Percentiles rank a stretch among this genome's conserved stretches.
phyloP scores from a whole-genome alignment of 805 yeast species.

The Metschnikowia cubensis region DNA sequence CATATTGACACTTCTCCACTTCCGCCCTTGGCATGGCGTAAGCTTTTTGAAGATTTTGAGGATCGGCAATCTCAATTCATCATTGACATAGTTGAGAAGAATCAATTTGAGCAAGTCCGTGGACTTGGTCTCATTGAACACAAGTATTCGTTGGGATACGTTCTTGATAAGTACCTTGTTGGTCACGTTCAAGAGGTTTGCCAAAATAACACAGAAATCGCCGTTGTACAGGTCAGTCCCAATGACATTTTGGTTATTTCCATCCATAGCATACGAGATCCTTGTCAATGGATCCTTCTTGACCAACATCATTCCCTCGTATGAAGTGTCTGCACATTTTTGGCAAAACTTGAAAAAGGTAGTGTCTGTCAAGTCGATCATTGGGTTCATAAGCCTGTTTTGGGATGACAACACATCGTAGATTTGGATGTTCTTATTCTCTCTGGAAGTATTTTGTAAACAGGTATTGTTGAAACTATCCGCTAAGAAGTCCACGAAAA shows the following conservation, averaged over 20 bases:
- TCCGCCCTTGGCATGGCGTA: conserved; percentile 87
- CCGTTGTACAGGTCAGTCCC: conserved; percentile 29
- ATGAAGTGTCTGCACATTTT: conserved; percentile 1
- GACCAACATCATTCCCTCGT: conserved; percentile 22
- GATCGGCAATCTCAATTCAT: conserved; percentile 61
- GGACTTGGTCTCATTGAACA: conserved; percentile 59
- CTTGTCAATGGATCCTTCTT: conserved; percentile 28
- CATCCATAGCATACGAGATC: conserved; percentile 25
- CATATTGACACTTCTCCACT: conserved; percentile 93
- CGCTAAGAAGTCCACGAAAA: conserved; percentile 31
- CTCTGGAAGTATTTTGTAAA: conserved; percentile 22
- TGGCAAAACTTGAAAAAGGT: conserved; percentile 39
- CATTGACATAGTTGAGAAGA: conserved; percentile 55
- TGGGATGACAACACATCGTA: conserved; percentile 34
- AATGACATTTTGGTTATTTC: conserved; percentile 25
- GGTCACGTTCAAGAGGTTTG: conserved; percentile 51
- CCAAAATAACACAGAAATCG: conserved; percentile 45
- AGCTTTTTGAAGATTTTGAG: conserved; percentile 71
- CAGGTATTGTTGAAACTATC: conserved; percentile 34
- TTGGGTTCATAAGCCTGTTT: conserved; percentile 39
- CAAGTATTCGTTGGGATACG: conserved; percentile 63
- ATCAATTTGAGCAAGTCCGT: conserved; percentile 56
- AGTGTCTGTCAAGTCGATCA: conserved; percentile 27
- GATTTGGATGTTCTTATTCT: conserved; percentile 20
- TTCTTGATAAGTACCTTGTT: conserved; percentile 61